These are phyloP conservation scores for Pleodorina starrii DNA, from an alignment of 139 green algal species.

Conservation along the genomic window DNA sequence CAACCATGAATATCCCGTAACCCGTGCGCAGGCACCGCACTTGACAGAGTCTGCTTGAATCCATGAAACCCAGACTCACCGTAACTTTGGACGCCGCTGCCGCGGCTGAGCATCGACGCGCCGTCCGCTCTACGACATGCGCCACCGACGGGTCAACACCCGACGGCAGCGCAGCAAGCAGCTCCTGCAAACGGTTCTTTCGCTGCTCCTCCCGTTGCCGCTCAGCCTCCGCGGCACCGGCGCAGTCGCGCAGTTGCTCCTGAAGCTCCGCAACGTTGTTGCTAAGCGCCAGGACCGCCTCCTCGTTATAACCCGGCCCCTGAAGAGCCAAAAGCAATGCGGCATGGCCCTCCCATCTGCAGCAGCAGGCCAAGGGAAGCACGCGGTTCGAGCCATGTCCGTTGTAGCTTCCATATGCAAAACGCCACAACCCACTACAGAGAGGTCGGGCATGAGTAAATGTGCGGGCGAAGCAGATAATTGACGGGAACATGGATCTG, in stretches of 20 bases:
- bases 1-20: too few species aligned
- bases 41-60: too few species aligned
- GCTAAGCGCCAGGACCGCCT: background rate
- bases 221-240: background rate
- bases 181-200: background rate
- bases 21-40: too few species aligned
- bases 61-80: slow-evolving; percentile 13
- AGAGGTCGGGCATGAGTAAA: too few species aligned
- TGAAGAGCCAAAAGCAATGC: background rate
- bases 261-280: background rate
- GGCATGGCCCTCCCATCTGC: slow-evolving; percentile 24
- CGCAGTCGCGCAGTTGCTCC: background rate
- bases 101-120: background rate
- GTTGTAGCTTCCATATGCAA: too few species aligned
- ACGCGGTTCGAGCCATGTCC: too few species aligned
- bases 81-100: background rate
- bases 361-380: background rate
- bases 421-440: too few species aligned
- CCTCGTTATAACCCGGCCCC: background rate
- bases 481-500: too few species aligned
- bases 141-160: background rate
- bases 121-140: background rate
- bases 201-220: background rate
- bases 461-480: too few species aligned
- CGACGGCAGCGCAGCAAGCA: background rate